Evolutionary conservation across 352 stramenopile species (phyloP).

Genomic region (Phytophthora litchii): DNA sequence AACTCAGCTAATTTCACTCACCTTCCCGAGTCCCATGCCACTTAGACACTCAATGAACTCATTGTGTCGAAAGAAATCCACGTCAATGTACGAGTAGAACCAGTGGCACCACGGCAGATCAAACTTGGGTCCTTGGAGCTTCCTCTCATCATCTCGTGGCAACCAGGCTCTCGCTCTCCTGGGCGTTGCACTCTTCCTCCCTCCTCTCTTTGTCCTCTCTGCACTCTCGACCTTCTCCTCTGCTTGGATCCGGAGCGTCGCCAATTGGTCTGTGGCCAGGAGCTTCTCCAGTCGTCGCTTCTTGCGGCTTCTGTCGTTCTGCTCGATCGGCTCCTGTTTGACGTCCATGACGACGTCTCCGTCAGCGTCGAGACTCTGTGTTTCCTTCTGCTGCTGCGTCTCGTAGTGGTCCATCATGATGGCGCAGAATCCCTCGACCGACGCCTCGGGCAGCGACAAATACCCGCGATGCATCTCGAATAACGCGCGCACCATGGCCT

Average conservation of each 20-base stretch:
- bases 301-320: constrained; percentile 34
- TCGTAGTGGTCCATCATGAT: constrained; percentile 78
- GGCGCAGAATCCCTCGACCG: constrained; percentile 71
- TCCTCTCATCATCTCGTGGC: constrained; percentile 11
- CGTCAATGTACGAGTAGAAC: constrained; percentile 72
- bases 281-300: constrained; percentile 57
- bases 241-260: constrained; percentile 31
- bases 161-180: constrained; percentile 17
- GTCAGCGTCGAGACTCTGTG: not conserved
- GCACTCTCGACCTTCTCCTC: constrained; percentile 9
- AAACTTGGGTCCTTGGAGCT: constrained; percentile 40
- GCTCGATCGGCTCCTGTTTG: constrained; percentile 13
- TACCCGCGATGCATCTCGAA: constrained; percentile 77
- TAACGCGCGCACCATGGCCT: constrained; percentile 64
- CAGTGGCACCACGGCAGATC: constrained; percentile 71
- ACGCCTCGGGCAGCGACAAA: constrained; percentile 67
- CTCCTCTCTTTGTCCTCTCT: not conserved
- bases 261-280: constrained; percentile 37
- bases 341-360: constrained; percentile 11
- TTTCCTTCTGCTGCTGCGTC: constrained; percentile 16
- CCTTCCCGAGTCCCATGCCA: constrained; percentile 67
- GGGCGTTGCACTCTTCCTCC: constrained; percentile 15
- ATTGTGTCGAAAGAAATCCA: constrained; percentile 76
- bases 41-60: constrained; percentile 79
- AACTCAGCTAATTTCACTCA: constrained; percentile 11